Evolutionary conservation across 1,284 basidiomycete genomes (phyloP), one percentile per base, ranked within the genome.

Genomic region (Farysia itapuensis): DNA sequence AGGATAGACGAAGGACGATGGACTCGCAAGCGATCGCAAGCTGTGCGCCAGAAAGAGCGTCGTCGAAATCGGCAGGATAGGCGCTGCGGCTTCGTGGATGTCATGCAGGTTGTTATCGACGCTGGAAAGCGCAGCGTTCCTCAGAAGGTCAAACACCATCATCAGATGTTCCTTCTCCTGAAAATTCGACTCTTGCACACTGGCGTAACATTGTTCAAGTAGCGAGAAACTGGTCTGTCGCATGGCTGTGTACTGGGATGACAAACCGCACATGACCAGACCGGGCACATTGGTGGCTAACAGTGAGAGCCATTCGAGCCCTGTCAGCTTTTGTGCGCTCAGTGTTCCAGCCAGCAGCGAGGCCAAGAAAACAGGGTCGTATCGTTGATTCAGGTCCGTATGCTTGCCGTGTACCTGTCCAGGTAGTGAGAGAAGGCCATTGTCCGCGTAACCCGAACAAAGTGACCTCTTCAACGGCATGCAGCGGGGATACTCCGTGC

Each of bases 351-450:
- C 81, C 29, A 86, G 83, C 11, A 94, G 78, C 6, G 86, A 79
- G 24, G 89, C 77, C 11, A 91, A 76, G 72, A 94, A 89, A 0
- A 86, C 77, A 1, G 92, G 90, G 70, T 96, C 92, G 66, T 94
- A 96, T 22, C 53, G 48, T 25, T 50, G 49, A 22, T 24, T 23
- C 0, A 43, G 39, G 19, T 54, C 47, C 8, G 51, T 39, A 36
- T 56, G 58, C 15, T 29, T 42, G 12, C 50, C 57, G 21, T 53
- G 53, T 7, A 60, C 50, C 25, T 60, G 57, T 0, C 57, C 50
- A 1, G 39, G 50, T 21, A 54, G 23, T 2, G 2, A n/a, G 3
- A 19, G 36, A 3, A 15, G 37, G 2, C 22, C 25, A 3, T 30
- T 41, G 4, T n/a, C 35, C 6, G 34, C 37, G 26, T 56, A 61